Percentiles rank a stretch among this genome's conserved stretches.
phyloP scores from a whole-genome alignment of 805 yeast species.

The Candida palmyrensis region DNA sequence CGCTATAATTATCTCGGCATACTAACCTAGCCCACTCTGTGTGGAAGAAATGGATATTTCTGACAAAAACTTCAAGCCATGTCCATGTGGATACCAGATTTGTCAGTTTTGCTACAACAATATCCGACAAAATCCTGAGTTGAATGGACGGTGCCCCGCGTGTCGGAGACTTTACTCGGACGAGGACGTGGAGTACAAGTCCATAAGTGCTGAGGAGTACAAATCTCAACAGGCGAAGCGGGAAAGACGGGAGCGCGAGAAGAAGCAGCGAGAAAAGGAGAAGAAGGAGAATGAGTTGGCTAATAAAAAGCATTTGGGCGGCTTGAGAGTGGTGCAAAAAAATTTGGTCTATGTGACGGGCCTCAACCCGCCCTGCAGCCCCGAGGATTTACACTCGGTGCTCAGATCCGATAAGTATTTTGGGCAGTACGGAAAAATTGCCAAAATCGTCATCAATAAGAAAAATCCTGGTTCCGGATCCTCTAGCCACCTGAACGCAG shows the following conservation, averaged over 20 bases:
- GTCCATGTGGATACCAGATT: conserved; percentile 98
- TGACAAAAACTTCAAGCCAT: conserved; percentile 96
- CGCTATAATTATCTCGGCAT: conserved; percentile 1
- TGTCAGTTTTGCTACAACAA: conserved; percentile 98
- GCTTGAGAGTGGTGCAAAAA: conserved; percentile 97
- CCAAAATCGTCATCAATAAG: conserved; percentile 88
- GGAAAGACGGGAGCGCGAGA: conserved; percentile 75
- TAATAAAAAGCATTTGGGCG: conserved; percentile 84
- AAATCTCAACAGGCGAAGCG: conserved; percentile 75
- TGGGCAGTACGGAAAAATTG: conserved; percentile 97
- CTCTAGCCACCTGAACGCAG: conserved; percentile 53
- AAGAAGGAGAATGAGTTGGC: conserved; percentile 84
- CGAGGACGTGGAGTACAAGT: conserved; percentile 82
- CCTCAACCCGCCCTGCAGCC: conserved; percentile 75
- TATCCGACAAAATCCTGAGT: conserved; percentile 90
- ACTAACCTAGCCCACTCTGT: conserved; percentile 73
- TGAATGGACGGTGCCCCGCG: conserved; percentile 96
- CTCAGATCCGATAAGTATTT: conserved; percentile 88
- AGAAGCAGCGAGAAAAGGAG: conserved; percentile 84
- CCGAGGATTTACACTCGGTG: conserved; percentile 77
- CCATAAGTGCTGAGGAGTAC: conserved; percentile 81
- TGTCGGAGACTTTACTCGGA: conserved; percentile 94
- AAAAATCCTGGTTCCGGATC: conserved; percentile 41
- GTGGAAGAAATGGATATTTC: conserved; percentile 97
- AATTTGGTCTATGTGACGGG: conserved; percentile 96